Evolutionary conservation across 2,329 filamentous ascomycete genomes (phyloP).

Genomic region (Nigrospora oryzae): DNA sequence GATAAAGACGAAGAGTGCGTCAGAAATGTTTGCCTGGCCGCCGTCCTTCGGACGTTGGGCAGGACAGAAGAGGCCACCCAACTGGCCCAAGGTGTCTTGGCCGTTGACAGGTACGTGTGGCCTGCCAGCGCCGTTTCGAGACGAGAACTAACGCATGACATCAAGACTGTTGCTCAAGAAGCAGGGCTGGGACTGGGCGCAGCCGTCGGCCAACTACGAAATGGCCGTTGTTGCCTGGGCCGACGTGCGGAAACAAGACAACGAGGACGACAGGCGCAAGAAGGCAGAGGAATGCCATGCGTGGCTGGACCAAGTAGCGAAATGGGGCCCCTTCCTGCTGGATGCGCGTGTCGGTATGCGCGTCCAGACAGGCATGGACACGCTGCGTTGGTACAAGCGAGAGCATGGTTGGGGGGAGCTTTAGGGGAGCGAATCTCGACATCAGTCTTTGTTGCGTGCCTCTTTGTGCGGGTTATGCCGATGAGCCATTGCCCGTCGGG

Average conservation of each 20-base stretch:
- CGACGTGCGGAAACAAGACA: conserved; percentile 38
- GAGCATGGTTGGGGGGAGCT: conserved; percentile 12
- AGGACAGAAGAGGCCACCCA: conserved; percentile 55
- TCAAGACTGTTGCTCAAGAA: conserved; percentile 45
- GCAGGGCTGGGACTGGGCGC: conserved; percentile 49
- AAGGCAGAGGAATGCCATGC: conserved; percentile 54
- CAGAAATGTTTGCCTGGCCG: conserved; percentile 56
- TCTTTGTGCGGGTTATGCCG: no score
- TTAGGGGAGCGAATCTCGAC: no score
- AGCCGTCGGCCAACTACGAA: conserved; percentile 77
- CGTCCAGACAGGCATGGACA: conserved; percentile 60
- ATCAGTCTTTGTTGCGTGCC: no score
- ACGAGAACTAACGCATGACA: conserved; percentile 6
- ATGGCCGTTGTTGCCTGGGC: conserved; percentile 75
- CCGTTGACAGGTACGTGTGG: conserved; percentile 46
- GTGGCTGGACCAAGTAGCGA: conserved; percentile 58
- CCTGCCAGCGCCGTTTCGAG: not conserved
- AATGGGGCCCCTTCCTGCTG: conserved; percentile 64
- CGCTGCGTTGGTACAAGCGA: conserved; percentile 42
- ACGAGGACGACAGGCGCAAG: conserved; percentile 28
- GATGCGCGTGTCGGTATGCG: conserved; percentile 70
- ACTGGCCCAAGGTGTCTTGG: conserved; percentile 57
- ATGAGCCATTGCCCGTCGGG: no score
- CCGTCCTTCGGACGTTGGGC: conserved; percentile 56
- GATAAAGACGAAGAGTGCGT: conserved; percentile 56